Conservation (phyloP, 1,284 basidiomycete species). For the Ustilago nuda region DNA sequence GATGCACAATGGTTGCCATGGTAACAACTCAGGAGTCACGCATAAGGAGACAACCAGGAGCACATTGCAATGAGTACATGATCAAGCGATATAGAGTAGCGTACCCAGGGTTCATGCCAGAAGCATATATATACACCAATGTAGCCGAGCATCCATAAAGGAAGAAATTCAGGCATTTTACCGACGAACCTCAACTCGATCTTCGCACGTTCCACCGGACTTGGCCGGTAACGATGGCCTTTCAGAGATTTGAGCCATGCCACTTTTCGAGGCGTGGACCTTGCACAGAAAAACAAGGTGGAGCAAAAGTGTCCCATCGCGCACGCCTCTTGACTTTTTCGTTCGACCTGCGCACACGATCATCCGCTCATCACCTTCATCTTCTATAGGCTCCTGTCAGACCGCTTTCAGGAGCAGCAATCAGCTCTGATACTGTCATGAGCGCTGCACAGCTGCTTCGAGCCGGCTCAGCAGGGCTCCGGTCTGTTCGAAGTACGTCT, state of each 20-base stretch:
- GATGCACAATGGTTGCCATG: too few species aligned
- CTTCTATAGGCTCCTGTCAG: background rate
- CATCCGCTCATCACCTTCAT: background rate
- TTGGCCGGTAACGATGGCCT: slow-evolving; percentile 3
- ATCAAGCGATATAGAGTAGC: too few species aligned
- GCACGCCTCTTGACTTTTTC: background rate
- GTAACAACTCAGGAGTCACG: too few species aligned
- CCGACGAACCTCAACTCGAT: too few species aligned
- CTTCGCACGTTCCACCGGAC: background rate
- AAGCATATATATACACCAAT: too few species aligned
- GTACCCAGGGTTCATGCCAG: too few species aligned
- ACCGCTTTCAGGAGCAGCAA: background rate
- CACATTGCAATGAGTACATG: too few species aligned
- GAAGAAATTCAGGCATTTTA: too few species aligned
- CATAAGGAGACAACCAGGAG: too few species aligned
- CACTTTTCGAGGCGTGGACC: background rate
- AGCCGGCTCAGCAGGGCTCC: slow-evolving; percentile 10
- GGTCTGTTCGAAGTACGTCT: background rate
- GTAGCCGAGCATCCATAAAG: too few species aligned
- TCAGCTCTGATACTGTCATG: slow-evolving; percentile 14
- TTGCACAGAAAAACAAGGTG: background rate
- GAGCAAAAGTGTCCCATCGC: background rate
- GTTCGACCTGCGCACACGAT: background rate
- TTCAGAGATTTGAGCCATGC: background rate
- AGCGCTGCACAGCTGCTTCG: slow-evolving; percentile 9